These are phyloP conservation scores for Pseudogymnoascus sp. DNA, from an alignment of 2,329 filamentous ascomycete species.

Conservation along the genomic window DNA sequence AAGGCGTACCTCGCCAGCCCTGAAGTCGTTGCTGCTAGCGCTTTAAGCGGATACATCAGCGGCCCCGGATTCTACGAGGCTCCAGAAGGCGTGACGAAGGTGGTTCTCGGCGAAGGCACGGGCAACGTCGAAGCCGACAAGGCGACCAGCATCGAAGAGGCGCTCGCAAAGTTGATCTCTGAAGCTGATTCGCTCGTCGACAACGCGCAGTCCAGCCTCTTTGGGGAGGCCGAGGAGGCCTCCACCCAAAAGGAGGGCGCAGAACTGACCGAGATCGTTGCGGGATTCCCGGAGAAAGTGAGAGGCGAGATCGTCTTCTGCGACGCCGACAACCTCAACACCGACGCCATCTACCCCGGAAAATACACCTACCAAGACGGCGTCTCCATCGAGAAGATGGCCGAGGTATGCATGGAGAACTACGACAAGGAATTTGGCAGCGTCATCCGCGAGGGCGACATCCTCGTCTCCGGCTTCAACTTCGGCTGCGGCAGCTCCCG, in stretches of 20 bases:
- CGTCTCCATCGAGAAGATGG: conserved; percentile 70
- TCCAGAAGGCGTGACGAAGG: conserved; percentile 59
- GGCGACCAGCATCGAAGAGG: conserved; percentile 59
- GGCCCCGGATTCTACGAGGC: conserved; percentile 73
- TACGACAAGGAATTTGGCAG: conserved; percentile 68
- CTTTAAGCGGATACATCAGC: conserved; percentile 61
- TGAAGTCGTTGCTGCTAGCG: conserved; percentile 86
- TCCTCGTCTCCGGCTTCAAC: conserved; percentile 80
- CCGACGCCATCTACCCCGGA: conserved; percentile 83
- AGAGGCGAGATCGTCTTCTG: conserved; percentile 82
- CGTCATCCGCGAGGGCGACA: conserved; percentile 61
- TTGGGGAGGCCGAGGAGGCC: conserved; percentile 21
- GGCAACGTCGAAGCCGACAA: conserved; percentile 56
- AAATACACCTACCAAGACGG: conserved; percentile 91
- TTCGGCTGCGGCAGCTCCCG: conserved; percentile 77
- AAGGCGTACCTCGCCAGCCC: conserved; percentile 83
- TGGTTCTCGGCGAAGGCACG: conserved; percentile 63
- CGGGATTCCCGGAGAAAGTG: conserved; percentile 79
- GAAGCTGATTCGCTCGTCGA: conserved; percentile 53
- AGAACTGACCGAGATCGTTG: conserved; percentile 60
- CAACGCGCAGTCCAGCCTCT: conserved; percentile 27
- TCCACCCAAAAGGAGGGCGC: conserved; percentile 30
- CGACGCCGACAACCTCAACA: conserved; percentile 82
- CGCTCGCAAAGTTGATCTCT: conserved; percentile 61
- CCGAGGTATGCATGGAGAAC: conserved; percentile 86